Percentiles rank a stretch among this genome's conserved stretches.
These are phyloP conservation scores for Ustilago esculenta DNA, from an alignment of 1,284 basidiomycete species.

Conservation along the genomic window DNA sequence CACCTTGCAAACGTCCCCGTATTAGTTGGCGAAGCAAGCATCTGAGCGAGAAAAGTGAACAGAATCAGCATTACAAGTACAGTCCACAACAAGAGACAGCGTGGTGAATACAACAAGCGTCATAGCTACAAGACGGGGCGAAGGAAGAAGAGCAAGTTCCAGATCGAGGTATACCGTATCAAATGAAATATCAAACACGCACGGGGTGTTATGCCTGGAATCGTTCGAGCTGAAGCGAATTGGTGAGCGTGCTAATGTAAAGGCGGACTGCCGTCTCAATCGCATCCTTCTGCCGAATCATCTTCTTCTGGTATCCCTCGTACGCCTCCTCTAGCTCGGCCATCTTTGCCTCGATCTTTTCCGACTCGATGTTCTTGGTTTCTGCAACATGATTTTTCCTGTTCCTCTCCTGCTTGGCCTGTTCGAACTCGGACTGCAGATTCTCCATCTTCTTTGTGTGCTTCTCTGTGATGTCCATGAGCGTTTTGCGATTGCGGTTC, in stretches of 20 bases:
- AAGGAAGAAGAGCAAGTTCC: too few relatives aligned
- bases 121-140: too few relatives aligned
- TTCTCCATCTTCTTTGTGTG: constrained; percentile 47
- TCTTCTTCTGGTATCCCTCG: constrained; percentile 45
- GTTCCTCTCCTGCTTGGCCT: constrained; percentile 30
- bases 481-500: constrained; percentile 42
- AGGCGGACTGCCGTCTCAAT: constrained; percentile 40
- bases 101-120: too few relatives aligned
- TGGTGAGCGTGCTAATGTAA: constrained; percentile 43
- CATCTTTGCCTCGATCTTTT: constrained; percentile 54
- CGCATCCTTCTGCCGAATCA: constrained; percentile 44
- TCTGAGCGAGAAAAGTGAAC: too few relatives aligned
- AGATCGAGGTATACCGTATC: constrained; percentile 15
- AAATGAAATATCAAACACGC: neutral
- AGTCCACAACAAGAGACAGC: too few relatives aligned
- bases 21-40: too few relatives aligned
- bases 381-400: constrained; percentile 34
- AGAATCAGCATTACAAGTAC: neutral
- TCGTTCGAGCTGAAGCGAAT: constrained; percentile 35
- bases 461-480: constrained; percentile 49
- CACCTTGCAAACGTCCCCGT: too few relatives aligned
- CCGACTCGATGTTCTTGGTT: constrained; percentile 29
- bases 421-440: constrained; percentile 39
- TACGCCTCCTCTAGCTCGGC: constrained; percentile 35
- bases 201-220: constrained; percentile 15